Conservation (phyloP, 106 monocot species). For the Vanilla planifolia region DNA sequence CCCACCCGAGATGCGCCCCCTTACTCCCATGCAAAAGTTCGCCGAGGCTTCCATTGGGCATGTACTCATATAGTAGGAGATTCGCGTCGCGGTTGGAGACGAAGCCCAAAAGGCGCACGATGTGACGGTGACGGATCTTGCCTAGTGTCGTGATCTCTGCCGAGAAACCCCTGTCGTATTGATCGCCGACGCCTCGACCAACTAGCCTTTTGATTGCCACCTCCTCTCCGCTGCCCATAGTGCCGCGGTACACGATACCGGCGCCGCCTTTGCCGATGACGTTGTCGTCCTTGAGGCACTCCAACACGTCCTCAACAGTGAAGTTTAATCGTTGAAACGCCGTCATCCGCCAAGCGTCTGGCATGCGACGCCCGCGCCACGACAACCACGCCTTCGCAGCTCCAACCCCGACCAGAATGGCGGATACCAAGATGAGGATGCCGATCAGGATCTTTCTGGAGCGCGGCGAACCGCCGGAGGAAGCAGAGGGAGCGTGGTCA, state of each 20-base stretch:
- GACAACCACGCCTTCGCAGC: conserved; percentile 8
- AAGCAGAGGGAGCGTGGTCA: not conserved
- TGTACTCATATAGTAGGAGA: conserved; percentile 90
- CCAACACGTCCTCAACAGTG: conserved; percentile 54
- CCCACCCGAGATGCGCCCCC: conserved; percentile 80
- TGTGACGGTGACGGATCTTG: conserved; percentile 80
- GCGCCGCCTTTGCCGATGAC: conserved; percentile 94
- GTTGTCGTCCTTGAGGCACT: conserved; percentile 87
- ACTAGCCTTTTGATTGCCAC: conserved; percentile 76
- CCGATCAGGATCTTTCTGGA: conserved; percentile 17
- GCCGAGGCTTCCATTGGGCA: conserved; percentile 82
- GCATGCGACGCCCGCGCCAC: conserved; percentile 10
- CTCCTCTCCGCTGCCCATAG: conserved; percentile 44
- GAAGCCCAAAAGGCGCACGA: conserved; percentile 76
- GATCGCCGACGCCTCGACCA: conserved; percentile 21
- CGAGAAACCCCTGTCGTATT: conserved; percentile 72
- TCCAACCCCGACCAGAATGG: conserved; percentile 1
- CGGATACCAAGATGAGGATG: conserved; percentile 1
- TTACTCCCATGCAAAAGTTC: conserved; percentile 87
- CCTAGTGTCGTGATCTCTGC: conserved; percentile 91
- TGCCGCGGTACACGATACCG: conserved; percentile 78
- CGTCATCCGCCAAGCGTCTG: conserved; percentile 59
- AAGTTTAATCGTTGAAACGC: conserved; percentile 79
- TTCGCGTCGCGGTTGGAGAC: conserved; percentile 73
- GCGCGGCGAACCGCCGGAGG: not conserved